A percentile compares a stretch with the other conserved stretches of the same genome.
phyloP scores from a whole-genome alignment of 2,329 filamentous ascomycete species.

The Immersiporthe knoxdaviesiana region DNA sequence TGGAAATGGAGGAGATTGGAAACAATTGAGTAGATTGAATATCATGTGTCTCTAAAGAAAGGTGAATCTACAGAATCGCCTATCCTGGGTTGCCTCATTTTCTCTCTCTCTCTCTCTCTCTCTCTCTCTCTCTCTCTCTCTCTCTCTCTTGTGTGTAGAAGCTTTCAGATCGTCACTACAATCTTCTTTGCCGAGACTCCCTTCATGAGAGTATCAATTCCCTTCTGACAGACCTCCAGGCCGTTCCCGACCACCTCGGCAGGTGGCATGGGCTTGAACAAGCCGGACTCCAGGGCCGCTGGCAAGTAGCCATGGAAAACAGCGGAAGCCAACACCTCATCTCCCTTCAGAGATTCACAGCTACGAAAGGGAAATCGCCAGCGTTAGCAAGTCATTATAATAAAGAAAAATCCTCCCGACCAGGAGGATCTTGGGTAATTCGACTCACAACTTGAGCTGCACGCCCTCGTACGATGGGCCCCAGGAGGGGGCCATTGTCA shows the following conservation, averaged over 20 bases:
- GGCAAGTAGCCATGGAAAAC: conserved; percentile 46
- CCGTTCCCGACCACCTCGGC: conserved; percentile 46
- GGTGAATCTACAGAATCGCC: neutral
- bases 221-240: conserved; percentile 46
- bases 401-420: neutral
- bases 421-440: neutral
- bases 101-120: too few relatives aligned
- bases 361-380: neutral
- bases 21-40: neutral
- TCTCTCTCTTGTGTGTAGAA: too few relatives aligned
- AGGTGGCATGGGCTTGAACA: conserved; percentile 43
- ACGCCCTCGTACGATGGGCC: conserved; percentile 36
- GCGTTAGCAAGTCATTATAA: neutral
- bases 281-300: conserved; percentile 41
- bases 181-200: conserved; percentile 49
- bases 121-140: too few relatives aligned
- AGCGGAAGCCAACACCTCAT: conserved; percentile 36
- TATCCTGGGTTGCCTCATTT: too few relatives aligned
- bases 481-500: conserved; percentile 36
- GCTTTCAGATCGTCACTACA: conserved; percentile 38
- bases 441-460: conserved; percentile 31
- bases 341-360: conserved; percentile 35
- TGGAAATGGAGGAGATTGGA: neutral
- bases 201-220: conserved; percentile 41
- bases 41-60: neutral